These are phyloP conservation scores for Ramularia collo-cygni DNA, from an alignment of 2,329 filamentous ascomycete species.

Conservation along the genomic window DNA sequence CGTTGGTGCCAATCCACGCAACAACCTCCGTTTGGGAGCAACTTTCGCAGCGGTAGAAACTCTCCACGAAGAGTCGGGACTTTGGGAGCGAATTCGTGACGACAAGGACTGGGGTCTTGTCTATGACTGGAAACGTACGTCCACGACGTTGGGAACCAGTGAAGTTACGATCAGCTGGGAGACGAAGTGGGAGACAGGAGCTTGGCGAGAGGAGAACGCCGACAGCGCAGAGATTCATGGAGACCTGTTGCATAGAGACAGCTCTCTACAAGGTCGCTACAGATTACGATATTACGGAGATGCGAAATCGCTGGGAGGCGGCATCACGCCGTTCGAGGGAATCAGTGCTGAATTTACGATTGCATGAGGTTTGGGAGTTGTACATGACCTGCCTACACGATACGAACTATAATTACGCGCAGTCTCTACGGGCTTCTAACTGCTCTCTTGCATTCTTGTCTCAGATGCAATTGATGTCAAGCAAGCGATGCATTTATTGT, in stretches of 20 bases:
- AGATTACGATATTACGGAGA: conserved; percentile 80
- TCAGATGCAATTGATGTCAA: too few species aligned
- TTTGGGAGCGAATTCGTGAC: conserved; percentile 61
- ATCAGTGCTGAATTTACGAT: conserved; percentile 51
- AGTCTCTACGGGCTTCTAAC: too few species aligned
- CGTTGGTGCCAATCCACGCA: conserved; percentile 81
- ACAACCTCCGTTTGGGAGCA: conserved; percentile 70
- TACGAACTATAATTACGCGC: too few species aligned
- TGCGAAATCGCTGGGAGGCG: conserved; percentile 58
- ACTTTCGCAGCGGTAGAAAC: conserved; percentile 74
- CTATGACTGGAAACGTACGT: conserved; percentile 71
- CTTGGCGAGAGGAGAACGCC: conserved; percentile 29
- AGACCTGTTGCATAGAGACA: conserved; percentile 25
- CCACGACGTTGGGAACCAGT: conserved; percentile 63
- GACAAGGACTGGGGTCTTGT: conserved; percentile 81
- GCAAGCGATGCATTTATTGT: too few species aligned
- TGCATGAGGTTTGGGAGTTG: conserved; percentile 11
- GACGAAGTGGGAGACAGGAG: conserved; percentile 48
- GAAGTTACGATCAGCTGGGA: conserved; percentile 78
- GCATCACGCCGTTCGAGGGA: conserved; percentile 63
- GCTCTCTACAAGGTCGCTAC: conserved; percentile 56
- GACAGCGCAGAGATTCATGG: conserved; percentile 24
- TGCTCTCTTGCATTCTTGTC: too few species aligned
- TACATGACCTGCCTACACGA: too few species aligned
- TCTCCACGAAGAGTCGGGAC: conserved; percentile 36